Evolutionary conservation across 176 grass and related monocot genomes (phyloP), one percentile per base, ranked within the genome.

Genomic region (Phoenix roebelenii): DNA sequence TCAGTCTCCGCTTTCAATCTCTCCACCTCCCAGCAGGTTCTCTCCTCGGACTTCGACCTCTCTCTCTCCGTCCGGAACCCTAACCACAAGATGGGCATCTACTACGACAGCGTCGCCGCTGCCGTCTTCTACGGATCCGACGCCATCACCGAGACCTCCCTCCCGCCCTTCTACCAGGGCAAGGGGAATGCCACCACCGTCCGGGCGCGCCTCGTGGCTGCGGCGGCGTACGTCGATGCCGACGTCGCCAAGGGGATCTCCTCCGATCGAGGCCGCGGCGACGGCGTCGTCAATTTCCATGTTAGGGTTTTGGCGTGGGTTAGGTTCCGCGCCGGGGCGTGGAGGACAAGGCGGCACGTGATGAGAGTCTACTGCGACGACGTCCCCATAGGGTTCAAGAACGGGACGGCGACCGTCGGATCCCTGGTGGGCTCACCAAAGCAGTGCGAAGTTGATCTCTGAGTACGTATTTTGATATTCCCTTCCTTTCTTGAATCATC

Each of bases 11-110:
- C 78, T 22, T 78, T 93, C 66, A 68, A 83, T 60, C 60, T 89
- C 63, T 76, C 76, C 49, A 5, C 60, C 2, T 18, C 73, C 51
- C 80, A 82, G 58, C 74, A 78, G 48, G n/a, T 61, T 44, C 72
- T 98, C 15, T 86, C 88, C 15, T 76, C 82, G n/a, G 68, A 83
- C 50, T 77, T 98, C 72, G 76, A 77, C 60, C 30, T 86, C 18
- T 69, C 79, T 12, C 71, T 92, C 50, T 71, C 80, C 57, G 84
- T 80, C 12, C 51, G 28, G 48, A 98, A 98, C 67, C 85, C 88
- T 7, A 98, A 98, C 67, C 9, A 60, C 71, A 93, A 98, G 84
- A 79, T 98, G 64, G 16, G 81, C 53, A 68, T 93, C 52, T 25
- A 81, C 44, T 98, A 98, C 76, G 73, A 51, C 65, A 68, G 66